phyloP scores from a whole-genome alignment of 768 basidiomycete genomes.

The Amanita pallidorosea region DNA sequence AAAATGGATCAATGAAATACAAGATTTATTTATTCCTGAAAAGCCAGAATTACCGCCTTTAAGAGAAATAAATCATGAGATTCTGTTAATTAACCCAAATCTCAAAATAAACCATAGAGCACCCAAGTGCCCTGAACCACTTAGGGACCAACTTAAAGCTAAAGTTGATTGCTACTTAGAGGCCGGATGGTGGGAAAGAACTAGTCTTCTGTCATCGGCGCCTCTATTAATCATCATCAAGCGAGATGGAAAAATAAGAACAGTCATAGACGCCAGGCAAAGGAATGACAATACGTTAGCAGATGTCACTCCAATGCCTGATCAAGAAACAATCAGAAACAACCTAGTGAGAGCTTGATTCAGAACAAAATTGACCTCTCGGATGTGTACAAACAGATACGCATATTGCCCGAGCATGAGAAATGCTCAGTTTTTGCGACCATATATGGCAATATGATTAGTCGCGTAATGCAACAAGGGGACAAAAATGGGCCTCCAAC shows the following conservation, averaged over 20 bases:
- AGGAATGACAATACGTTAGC: constrained; percentile 30
- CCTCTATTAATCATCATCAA: constrained; percentile 13
- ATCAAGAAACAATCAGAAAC: background rate
- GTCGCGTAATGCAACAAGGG: constrained; percentile 24
- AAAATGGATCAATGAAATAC: background rate
- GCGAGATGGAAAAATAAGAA: constrained; percentile 20
- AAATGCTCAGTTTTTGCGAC: background rate
- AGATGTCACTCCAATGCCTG: constrained; percentile 19
- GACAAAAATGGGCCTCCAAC: constrained; percentile 10
- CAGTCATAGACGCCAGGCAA: constrained; percentile 22
- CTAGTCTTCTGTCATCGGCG: background rate
- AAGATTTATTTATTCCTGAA: background rate
- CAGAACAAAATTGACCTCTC: background rate
- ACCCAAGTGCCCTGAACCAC: background rate
- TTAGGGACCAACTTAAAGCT: background rate
- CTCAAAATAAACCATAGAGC: background rate
- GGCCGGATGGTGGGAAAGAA: too few species aligned
- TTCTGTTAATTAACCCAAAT: background rate
- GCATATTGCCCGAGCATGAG: background rate
- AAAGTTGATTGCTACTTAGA: background rate
- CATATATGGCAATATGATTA: constrained; percentile 13
- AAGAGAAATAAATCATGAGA: background rate
- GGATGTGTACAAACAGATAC: background rate
- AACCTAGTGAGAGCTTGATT: background rate
- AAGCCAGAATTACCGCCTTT: background rate